These are phyloP conservation scores for Monosporascus sp. DNA, from an alignment of 2,329 filamentous ascomycete genomes.

Conservation along the genomic window DNA sequence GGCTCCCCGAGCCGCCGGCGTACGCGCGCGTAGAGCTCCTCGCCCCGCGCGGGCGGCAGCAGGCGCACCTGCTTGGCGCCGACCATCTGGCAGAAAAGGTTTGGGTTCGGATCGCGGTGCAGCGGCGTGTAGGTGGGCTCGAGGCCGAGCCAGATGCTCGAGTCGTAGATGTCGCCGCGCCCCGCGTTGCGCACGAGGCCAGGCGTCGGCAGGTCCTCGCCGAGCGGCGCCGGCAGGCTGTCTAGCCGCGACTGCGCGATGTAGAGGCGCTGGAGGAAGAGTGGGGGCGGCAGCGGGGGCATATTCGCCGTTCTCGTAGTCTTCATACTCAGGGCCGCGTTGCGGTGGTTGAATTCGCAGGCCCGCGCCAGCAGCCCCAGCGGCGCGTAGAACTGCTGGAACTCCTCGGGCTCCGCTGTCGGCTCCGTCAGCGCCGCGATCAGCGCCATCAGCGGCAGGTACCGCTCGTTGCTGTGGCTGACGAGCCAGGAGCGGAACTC, in stretches of 20 bases:
- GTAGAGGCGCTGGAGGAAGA: slow-evolving; percentile 54
- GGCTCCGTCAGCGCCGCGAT: background rate
- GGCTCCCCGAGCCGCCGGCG: slow-evolving; percentile 33
- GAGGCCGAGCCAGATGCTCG: slow-evolving; percentile 82
- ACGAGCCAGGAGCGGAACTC: background rate
- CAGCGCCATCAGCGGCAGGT: background rate
- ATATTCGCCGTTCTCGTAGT: too few relatives aligned
- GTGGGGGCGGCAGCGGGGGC: too few relatives aligned
- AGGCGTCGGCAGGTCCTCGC: slow-evolving; percentile 63
- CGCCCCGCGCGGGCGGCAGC: slow-evolving; percentile 59
- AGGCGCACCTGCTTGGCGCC: slow-evolving; percentile 70
- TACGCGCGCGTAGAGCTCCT: slow-evolving; percentile 54
- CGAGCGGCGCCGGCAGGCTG: slow-evolving; percentile 60
- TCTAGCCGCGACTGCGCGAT: slow-evolving; percentile 75
- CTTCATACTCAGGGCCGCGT: slow-evolving; percentile 2
- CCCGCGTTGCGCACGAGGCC: slow-evolving; percentile 56
- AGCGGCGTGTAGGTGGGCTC: slow-evolving; percentile 85
- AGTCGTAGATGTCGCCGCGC: slow-evolving; percentile 78
- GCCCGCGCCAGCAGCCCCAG: slow-evolving; percentile 60
- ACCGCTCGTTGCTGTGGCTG: background rate
- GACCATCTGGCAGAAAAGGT: slow-evolving; percentile 80
- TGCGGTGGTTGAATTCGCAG: slow-evolving; percentile 45
- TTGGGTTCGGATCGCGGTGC: slow-evolving; percentile 91
- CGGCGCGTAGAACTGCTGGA: slow-evolving; percentile 54
- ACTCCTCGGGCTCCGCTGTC: slow-evolving; percentile 24